These are phyloP conservation scores for Starmerella stigmatis DNA, from an alignment of 805 yeast genomes.

Conservation along the genomic window DNA sequence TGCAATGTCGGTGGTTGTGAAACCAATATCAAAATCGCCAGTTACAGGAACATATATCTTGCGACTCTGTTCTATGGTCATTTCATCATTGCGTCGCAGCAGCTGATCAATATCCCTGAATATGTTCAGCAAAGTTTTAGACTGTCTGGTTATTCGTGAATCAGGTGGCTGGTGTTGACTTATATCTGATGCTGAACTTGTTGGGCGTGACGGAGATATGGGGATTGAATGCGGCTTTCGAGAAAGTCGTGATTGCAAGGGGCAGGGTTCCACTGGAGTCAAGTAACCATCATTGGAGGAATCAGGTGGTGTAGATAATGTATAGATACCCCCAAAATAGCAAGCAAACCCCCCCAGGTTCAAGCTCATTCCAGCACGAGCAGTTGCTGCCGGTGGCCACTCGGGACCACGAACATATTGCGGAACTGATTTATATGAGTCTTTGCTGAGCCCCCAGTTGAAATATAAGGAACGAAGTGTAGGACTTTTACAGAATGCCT, in stretches of 20 bases:
- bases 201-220: not conserved
- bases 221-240: not conserved
- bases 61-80: not conserved
- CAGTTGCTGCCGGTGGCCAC: conserved; percentile 15
- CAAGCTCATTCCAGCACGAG: conserved; percentile 2
- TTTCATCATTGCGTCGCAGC: not conserved
- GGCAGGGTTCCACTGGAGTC: conserved; percentile 15
- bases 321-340: conserved; percentile 20
- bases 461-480: conserved; percentile 13
- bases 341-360: conserved; percentile 9
- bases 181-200: not conserved
- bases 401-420: conserved; percentile 16
- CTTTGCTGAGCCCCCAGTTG: conserved; percentile 3
- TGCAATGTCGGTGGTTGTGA: not conserved
- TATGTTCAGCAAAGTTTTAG: conserved; percentile 2
- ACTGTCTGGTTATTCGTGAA: not conserved
- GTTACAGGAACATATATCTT: conserved; percentile 1
- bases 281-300: conserved; percentile 13
- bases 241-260: conserved; percentile 4
- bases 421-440: conserved; percentile 1
- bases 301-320: conserved; percentile 7
- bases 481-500: conserved; percentile 18
- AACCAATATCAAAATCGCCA: not conserved
- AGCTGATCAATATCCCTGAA: conserved; percentile 14
- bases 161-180: not conserved